Evolutionary conservation across 495 filamentous ascomycete genomes (phyloP).

Genomic region (Aspergillus sclerotioniger): DNA sequence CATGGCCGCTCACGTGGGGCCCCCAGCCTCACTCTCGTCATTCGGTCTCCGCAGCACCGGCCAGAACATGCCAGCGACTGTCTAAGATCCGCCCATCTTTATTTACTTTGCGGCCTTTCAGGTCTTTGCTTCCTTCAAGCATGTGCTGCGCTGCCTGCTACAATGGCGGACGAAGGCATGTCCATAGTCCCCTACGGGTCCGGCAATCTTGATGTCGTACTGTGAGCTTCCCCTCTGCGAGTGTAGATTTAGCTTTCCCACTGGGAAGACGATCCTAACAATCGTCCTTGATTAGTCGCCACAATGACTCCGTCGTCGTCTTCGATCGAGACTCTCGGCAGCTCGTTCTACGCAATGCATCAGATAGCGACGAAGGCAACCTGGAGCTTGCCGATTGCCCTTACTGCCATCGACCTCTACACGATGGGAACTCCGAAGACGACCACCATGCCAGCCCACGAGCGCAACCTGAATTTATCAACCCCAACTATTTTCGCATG

Average conservation of each 20-base stretch:
- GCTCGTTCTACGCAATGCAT: conserved; percentile 70
- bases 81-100: neutral
- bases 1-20: conserved; percentile 26
- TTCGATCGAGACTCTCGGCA: conserved; percentile 83
- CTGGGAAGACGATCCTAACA: conserved; percentile 6
- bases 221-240: conserved; percentile 33
- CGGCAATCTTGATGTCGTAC: conserved; percentile 49
- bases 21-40: conserved; percentile 18
- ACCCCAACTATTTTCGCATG: conserved; percentile 92
- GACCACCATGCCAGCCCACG: conserved; percentile 30
- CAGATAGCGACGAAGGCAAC: conserved; percentile 36
- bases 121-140: conserved; percentile 8
- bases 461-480: conserved; percentile 67
- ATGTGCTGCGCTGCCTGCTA: conserved; percentile 16
- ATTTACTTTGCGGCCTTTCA: conserved; percentile 8
- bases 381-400: conserved; percentile 70
- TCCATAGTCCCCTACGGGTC: conserved; percentile 48
- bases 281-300: conserved; percentile 58
- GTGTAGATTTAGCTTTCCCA: too few species aligned
- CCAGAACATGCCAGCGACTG: conserved; percentile 4
- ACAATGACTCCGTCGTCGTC: conserved; percentile 87
- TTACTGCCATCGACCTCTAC: conserved; percentile 80
- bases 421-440: conserved; percentile 43
- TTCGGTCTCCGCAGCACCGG: conserved; percentile 8
- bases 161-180: conserved; percentile 45